These are phyloP conservation scores for Amanita inopinata DNA, from an alignment of 768 basidiomycete genomes.

Conservation along the genomic window DNA sequence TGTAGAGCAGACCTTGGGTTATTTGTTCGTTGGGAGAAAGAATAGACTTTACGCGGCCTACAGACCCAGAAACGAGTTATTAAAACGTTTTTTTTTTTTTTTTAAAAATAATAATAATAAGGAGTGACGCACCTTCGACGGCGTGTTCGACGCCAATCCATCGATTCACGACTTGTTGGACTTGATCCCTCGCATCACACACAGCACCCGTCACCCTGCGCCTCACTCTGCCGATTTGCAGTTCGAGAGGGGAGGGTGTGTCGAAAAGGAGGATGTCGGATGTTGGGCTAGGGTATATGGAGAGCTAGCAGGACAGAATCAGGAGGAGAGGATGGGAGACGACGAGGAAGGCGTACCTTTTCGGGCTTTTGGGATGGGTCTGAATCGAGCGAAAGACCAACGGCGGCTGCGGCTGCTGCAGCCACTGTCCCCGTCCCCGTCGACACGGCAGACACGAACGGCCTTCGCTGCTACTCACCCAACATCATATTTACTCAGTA, in stretches of 20 bases:
- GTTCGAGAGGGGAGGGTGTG: constrained; percentile 66
- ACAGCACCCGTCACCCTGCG: constrained; percentile 48
- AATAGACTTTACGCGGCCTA: constrained; percentile 78
- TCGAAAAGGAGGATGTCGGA: constrained; percentile 65
- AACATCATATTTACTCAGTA: neutral
- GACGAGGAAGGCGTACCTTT: neutral
- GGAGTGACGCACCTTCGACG: constrained; percentile 57
- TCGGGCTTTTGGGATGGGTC: neutral
- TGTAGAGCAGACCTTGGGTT: constrained; percentile 85
- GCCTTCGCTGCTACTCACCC: neutral
- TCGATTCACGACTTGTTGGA: constrained; percentile 62
- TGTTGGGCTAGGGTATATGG: constrained; percentile 67
- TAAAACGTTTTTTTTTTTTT: neutral
- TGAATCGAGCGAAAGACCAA: neutral
- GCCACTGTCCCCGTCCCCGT: neutral
- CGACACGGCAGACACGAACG: neutral
- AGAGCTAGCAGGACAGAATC: constrained; percentile 45
- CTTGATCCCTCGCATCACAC: constrained; percentile 46
- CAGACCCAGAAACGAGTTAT: neutral
- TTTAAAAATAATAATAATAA: neutral
- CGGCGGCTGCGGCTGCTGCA: neutral
- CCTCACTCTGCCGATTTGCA: constrained; percentile 64
- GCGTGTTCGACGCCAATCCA: constrained; percentile 85
- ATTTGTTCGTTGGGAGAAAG: constrained; percentile 73
- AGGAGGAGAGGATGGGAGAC: neutral